A percentile compares a stretch with the other conserved stretches of the same genome.
Conservation (phyloP, 345 rosid species). For the Aquilaria yunnanensis region DNA sequence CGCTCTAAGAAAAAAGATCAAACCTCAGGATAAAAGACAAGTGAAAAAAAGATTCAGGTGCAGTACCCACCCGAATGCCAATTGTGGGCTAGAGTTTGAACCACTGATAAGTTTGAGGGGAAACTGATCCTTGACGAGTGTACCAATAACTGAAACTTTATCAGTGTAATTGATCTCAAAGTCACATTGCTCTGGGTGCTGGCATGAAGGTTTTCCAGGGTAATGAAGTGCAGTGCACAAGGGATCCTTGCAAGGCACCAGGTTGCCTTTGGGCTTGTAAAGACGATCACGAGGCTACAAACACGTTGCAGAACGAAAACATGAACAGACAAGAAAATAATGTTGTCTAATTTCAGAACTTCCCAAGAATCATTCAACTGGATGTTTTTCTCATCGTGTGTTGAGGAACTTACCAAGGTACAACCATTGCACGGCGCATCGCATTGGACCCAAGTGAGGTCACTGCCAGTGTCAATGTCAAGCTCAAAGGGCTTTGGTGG, state of each 20-base stretch:
- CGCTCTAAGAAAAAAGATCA: too few relatives aligned
- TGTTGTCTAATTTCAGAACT: background rate
- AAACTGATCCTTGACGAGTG: constrained; percentile 49
- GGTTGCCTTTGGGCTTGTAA: constrained; percentile 59
- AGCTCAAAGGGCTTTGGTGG: constrained; percentile 75
- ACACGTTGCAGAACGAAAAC: background rate
- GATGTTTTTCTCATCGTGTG: background rate
- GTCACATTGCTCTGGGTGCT: constrained; percentile 57
- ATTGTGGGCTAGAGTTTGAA: constrained; percentile 27
- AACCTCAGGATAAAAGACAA: too few relatives aligned
- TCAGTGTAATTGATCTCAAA: constrained; percentile 74
- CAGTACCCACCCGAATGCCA: constrained; percentile 66
- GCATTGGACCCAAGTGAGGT: constrained; percentile 92
- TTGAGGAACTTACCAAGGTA: constrained; percentile 39
- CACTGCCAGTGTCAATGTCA: constrained; percentile 93
- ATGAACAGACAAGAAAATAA: constrained; percentile 1
- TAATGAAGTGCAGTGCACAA: constrained; percentile 39
- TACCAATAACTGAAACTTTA: constrained; percentile 65
- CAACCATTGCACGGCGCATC: constrained; percentile 87
- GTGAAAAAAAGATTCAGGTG: background rate
- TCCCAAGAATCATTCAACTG: background rate
- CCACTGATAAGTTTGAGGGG: constrained; percentile 47
- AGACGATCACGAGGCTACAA: constrained; percentile 48
- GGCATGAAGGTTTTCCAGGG: constrained; percentile 30
- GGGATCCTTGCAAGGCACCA: constrained; percentile 40